Evolutionary conservation across 768 basidiomycete genomes (phyloP), one percentile per base, ranked within the genome.

Genomic region (Tremella mesenterica): DNA sequence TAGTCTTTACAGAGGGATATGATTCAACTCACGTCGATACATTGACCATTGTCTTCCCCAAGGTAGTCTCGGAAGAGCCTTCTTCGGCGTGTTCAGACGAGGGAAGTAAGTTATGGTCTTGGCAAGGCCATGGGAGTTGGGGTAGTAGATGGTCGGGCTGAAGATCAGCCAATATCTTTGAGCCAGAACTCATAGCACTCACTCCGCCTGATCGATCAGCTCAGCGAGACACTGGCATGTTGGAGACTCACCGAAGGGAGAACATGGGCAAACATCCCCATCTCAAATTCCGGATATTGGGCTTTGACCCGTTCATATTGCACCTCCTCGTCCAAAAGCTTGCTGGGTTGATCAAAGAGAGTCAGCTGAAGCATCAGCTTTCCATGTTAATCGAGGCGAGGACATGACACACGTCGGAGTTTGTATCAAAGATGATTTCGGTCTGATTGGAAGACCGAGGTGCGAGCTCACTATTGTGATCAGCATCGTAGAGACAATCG

Each of bases 31-130:
- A 48, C 47, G 33, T 10, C 29, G n/a, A 29, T 52, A 44, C 13
- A 43, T 27, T 20, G 26, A 26, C 50, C 50, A 52, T 7, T 25
- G 23, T 9, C 39, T 41, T n/a, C 50, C 39, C 38, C 41, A 41
- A 12, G 49, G 50, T 13, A 52, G 36, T 44, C 23, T 30, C 4
- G 50, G 50, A 12, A 26, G 18, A 4, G 14, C 6, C 23, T 43
- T 29, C 23, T 21, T 18, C 9, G 50, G 50, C n/a, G 47, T 48
- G 29, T 48, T 20, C 27, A n/a, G 36, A n/a, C 23, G 23, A 4
- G 50, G 50, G 34, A 52, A 52, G 28, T 52, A 52, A 25, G 50
- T 44, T 26, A 52, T 30, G n/a, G 38, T 41, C 38, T 41, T 14
- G n/a, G n/a, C n/a, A 23, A 41, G 38, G 14, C n/a, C 4, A 23